These are phyloP conservation scores for Corynespora cassiicola DNA, from an alignment of 2,329 filamentous ascomycete species.

Conservation along the genomic window DNA sequence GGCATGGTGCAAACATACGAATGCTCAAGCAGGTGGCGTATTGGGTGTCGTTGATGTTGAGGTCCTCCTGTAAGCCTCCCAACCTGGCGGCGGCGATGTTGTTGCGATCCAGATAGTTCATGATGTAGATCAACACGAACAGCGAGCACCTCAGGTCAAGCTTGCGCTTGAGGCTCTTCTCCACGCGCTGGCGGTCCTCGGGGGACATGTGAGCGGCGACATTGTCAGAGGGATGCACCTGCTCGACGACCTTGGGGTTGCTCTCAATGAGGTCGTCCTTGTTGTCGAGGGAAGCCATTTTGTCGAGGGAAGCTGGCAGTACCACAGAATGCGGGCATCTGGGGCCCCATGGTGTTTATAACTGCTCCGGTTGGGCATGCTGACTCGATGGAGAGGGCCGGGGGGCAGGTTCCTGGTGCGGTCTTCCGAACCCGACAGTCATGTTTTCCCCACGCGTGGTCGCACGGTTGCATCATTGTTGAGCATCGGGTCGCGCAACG, in stretches of 20 bases:
- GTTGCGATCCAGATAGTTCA: constrained; percentile 41
- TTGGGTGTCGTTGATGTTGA: constrained; percentile 35
- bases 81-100: constrained; percentile 44
- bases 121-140: constrained; percentile 46
- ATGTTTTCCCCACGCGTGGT: too few relatives aligned
- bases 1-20: constrained; percentile 22
- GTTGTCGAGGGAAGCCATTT: constrained; percentile 15
- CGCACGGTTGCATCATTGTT: too few relatives aligned
- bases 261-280: constrained; percentile 10
- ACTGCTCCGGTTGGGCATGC: too few relatives aligned
- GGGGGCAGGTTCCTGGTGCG: too few relatives aligned
- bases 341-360: too few relatives aligned
- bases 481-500: too few relatives aligned
- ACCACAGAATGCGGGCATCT: too few relatives aligned
- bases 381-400: too few relatives aligned
- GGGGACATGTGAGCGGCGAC: constrained; percentile 26
- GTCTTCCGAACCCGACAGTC: too few relatives aligned
- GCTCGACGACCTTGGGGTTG: constrained; percentile 7
- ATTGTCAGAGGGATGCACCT: constrained; percentile 5
- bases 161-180: constrained; percentile 44
- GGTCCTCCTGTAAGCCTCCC: constrained; percentile 39
- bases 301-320: constrained; percentile 5
- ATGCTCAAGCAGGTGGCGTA: constrained; percentile 43
- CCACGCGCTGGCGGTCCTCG: constrained; percentile 34
- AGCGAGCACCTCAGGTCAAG: constrained; percentile 38